Conservation (phyloP, 345 rosid genomes). For the Jatropha curcas region DNA sequence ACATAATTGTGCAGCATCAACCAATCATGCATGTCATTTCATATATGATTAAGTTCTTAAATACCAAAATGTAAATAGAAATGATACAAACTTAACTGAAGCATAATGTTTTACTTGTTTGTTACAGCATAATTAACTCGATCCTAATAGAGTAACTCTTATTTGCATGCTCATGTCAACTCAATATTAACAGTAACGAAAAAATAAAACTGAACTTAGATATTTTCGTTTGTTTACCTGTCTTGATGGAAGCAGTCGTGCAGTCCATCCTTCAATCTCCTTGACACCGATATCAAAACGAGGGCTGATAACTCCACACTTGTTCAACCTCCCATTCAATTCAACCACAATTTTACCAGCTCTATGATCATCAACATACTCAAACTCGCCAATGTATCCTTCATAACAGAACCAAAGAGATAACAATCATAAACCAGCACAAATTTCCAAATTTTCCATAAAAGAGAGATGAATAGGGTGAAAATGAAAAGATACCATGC, state of each 20-base stretch:
- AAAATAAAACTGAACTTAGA: neutral
- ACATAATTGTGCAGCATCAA: too few species aligned
- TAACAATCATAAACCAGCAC: neutral
- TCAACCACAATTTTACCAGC: conserved; percentile 37
- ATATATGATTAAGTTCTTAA: neutral
- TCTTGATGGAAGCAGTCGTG: conserved; percentile 37
- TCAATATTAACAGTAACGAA: neutral
- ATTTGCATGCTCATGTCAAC: neutral
- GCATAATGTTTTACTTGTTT: neutral
- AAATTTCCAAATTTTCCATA: too few species aligned
- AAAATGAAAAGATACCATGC: conserved; percentile 18
- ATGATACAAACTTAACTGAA: neutral
- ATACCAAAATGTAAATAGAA: neutral
- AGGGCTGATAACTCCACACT: conserved; percentile 40
- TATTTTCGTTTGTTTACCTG: conserved; percentile 16
- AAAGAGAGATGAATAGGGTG: neutral
- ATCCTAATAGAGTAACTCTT: too few species aligned
- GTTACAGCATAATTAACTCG: too few species aligned
- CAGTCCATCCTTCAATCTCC: conserved; percentile 39
- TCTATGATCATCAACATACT: conserved; percentile 37
- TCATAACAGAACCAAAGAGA: neutral
- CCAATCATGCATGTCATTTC: too few species aligned
- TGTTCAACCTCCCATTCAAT: conserved; percentile 34
- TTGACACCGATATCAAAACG: conserved; percentile 37
- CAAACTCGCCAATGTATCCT: conserved; percentile 39